Evolutionary conservation across 805 yeast genomes (phyloP).

Genomic region (Starmera dryadoides): DNA sequence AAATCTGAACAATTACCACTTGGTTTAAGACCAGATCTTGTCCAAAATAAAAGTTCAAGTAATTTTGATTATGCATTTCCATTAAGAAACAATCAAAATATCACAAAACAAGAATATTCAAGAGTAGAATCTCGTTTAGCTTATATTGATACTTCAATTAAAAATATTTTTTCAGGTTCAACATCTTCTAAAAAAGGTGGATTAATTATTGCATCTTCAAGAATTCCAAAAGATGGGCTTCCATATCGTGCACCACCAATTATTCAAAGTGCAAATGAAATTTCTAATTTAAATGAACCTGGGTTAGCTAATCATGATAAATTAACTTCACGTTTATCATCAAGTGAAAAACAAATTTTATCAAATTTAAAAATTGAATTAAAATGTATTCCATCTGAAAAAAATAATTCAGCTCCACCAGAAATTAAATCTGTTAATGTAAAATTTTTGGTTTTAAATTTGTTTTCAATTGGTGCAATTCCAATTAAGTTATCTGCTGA

Average conservation of each 20-base stretch:
- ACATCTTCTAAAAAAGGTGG: constrained; percentile 15
- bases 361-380: constrained; percentile 22
- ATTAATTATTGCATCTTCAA: constrained; percentile 21
- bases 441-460: constrained; percentile 25
- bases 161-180: background rate
- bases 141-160: constrained; percentile 2
- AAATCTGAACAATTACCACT: constrained; percentile 11
- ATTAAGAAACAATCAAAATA: background rate
- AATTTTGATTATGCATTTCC: too few relatives aligned
- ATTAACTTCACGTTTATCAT: constrained; percentile 20
- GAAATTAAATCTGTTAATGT: constrained; percentile 21
- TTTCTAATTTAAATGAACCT: constrained; percentile 23
- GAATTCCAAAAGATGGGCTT: constrained; percentile 25
- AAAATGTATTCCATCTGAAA: constrained; percentile 22
- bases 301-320: constrained; percentile 28
- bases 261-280: constrained; percentile 27
- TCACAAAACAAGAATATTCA: constrained; percentile 11
- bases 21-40: background rate
- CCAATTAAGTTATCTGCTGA: constrained; percentile 32
- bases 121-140: constrained; percentile 9
- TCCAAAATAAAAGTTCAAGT: too few relatives aligned
- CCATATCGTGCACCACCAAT: constrained; percentile 31
- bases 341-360: constrained; percentile 20
- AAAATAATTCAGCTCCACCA: constrained; percentile 22
- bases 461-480: constrained; percentile 27